Conservation (phyloP, 2,329 filamentous ascomycete species). For the Fusarium goolgardi region DNA sequence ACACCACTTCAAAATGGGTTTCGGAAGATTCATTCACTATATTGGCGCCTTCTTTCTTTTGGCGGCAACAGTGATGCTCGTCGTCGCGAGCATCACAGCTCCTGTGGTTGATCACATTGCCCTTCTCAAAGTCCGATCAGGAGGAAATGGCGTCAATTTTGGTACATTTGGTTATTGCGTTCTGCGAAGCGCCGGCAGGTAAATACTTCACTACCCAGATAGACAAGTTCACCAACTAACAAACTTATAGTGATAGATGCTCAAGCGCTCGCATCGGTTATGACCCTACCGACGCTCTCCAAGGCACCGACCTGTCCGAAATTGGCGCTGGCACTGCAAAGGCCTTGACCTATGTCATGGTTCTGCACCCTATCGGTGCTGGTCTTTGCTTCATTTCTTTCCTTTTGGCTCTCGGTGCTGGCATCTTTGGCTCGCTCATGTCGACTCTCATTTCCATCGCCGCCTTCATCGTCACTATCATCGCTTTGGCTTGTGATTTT, state of each 20-base stretch:
- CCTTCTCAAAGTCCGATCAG: slow-evolving; percentile 60
- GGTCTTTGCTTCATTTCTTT: slow-evolving; percentile 70
- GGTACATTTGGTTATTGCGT: slow-evolving; percentile 72
- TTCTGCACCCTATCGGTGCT: slow-evolving; percentile 71
- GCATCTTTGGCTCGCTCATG: slow-evolving; percentile 63
- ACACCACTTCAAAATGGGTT: slow-evolving; percentile 56
- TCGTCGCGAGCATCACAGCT: slow-evolving; percentile 68
- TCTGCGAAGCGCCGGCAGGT: slow-evolving; percentile 45
- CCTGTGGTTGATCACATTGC: slow-evolving; percentile 67
- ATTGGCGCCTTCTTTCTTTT: slow-evolving; percentile 69
- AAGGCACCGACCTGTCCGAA: slow-evolving; percentile 55
- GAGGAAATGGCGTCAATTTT: slow-evolving; percentile 60
- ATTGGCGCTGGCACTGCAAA: slow-evolving; percentile 59
- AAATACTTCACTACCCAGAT: slow-evolving; percentile 1
- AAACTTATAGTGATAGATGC: slow-evolving; percentile 58
- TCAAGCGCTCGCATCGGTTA: slow-evolving; percentile 65
- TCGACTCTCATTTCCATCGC: slow-evolving; percentile 63
- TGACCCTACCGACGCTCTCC: slow-evolving; percentile 61
- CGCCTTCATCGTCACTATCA: slow-evolving; percentile 62
- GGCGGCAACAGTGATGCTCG: slow-evolving; percentile 64
- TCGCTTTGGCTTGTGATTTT: slow-evolving; percentile 67
- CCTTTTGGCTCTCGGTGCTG: slow-evolving; percentile 64
- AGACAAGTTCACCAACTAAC: slow-evolving; percentile 18
- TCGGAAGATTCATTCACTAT: slow-evolving; percentile 65
- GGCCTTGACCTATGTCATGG: slow-evolving; percentile 67